Conservation (phyloP, 1,139 yeast species). For the Sugiyamaella xylanicola region DNA sequence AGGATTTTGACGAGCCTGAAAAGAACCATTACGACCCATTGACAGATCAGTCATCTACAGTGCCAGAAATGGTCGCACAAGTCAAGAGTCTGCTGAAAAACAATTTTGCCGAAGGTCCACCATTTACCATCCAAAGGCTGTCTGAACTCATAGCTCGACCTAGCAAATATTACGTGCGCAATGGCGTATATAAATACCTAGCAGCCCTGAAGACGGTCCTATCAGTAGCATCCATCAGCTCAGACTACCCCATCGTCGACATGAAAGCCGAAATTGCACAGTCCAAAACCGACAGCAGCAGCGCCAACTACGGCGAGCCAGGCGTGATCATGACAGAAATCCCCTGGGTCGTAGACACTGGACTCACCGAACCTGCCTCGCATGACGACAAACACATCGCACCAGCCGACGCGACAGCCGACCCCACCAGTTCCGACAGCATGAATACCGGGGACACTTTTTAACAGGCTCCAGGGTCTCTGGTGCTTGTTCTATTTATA, state of each 20-base stretch:
- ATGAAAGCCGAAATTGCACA: constrained; percentile 27
- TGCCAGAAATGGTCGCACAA: constrained; percentile 31
- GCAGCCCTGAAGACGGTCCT: constrained; percentile 44
- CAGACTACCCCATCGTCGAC: constrained; percentile 36
- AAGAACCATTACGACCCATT: constrained; percentile 31
- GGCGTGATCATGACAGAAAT: constrained; percentile 36
- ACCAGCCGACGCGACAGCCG: no score
- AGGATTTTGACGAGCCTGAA: constrained; percentile 57
- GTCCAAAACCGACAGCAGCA: constrained; percentile 24
- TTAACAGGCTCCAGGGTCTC: background rate
- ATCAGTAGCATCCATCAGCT: constrained; percentile 41
- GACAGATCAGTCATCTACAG: constrained; percentile 31
- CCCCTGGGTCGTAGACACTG: constrained; percentile 39
- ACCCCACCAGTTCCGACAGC: no score
- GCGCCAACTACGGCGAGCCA: constrained; percentile 27
- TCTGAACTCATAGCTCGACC: constrained; percentile 57
- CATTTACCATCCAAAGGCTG: constrained; percentile 59
- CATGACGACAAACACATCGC: no score
- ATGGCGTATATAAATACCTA: constrained; percentile 44
- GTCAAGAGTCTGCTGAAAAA: constrained; percentile 35
- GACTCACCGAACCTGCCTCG: constrained; percentile 29
- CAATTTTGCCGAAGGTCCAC: constrained; percentile 49
- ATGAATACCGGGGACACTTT: background rate
- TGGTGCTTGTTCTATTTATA: background rate
- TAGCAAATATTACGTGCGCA: constrained; percentile 42